These are phyloP conservation scores for Backusella macrospora DNA, from an alignment of 192 early-diverging fungal species.

Conservation along the genomic window DNA sequence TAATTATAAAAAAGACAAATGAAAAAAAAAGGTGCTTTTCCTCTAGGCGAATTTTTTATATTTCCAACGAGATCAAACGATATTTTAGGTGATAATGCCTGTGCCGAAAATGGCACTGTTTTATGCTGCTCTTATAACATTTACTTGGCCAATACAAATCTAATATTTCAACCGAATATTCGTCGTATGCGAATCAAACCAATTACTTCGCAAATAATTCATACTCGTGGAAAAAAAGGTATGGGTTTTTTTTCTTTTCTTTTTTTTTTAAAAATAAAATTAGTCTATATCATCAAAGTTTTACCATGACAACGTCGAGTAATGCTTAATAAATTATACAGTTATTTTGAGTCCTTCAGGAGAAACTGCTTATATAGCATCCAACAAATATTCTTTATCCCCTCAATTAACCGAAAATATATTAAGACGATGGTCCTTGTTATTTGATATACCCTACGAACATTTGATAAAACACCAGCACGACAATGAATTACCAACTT, in stretches of 20 bases:
- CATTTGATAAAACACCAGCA: constrained; percentile 13
- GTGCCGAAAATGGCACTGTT: background rate
- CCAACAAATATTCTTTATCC: constrained; percentile 19
- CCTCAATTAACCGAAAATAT: constrained; percentile 20
- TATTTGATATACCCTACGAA: constrained; percentile 27
- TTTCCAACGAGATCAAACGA: constrained; percentile 14
- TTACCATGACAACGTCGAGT: background rate
- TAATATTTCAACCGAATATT: constrained; percentile 36
- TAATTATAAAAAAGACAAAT: constrained; percentile 24
- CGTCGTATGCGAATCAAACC: constrained; percentile 28
- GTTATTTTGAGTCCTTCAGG: constrained; percentile 28
- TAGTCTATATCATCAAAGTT: no score
- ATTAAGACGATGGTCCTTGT: constrained; percentile 26
- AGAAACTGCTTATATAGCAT: constrained; percentile 9
- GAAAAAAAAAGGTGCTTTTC: constrained; percentile 28
- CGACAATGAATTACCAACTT: background rate
- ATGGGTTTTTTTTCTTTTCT: background rate
- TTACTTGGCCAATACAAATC: constrained; percentile 35
- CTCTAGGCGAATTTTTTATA: constrained; percentile 37
- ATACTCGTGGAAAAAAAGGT: constrained; percentile 6
- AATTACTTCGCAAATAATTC: constrained; percentile 8
- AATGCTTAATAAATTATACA: background rate
- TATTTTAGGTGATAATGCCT: background rate
- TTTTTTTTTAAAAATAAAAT: no score
- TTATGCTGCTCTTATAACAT: constrained; percentile 38